Base-by-base conservation (phyloP, 306 rosid genomes). In the Acacia melanoxylon region DNA sequence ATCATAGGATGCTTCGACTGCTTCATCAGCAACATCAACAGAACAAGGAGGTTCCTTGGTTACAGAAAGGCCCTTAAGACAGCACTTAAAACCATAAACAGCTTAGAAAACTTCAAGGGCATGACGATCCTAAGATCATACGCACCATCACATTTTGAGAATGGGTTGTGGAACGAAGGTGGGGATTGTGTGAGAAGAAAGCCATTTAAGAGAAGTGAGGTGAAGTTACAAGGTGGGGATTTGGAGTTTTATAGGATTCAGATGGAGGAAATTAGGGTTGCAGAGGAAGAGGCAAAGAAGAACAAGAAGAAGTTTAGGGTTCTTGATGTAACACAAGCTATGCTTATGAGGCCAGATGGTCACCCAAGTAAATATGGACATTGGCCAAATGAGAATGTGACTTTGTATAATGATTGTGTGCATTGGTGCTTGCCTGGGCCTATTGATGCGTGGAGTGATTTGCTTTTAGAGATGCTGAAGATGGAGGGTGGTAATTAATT, bases 341-440 rank as follows among this genome's bases (percentile, higher is more conserved):
- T 78, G 54, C 46, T 88, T 77, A 74, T 91, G 74, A 92, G 99
- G 71, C 99, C 97, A 48, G 99, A 96, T 83, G 99, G 99, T 6
- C 98, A 96, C 24, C 99, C 99, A 1, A 91, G 97, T 84, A 85
- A 52, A 49, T 92, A 86, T 79, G 97, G 99, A 1, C 99, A 93
- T 82, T 91, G 94, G 98, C 92, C 98, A 0, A 29, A 87, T 48
- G 97, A 84, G 15, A 94, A 91, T 42, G 95, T 87, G 45, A 93
- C 94, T 10, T 68, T 92, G 84, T 88, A 86, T 56, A 93, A 94
- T 77, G 99, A 96, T 51, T 96, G 99, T 86, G 94, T 94, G 25
- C 99, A 96, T 35, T 96, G 97, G 97, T 93, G 97, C 78, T 85
- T 93, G 83, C 97, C 97, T 0, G 97, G 98, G 0, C 97, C 98